A percentile compares a stretch with the other conserved stretches of the same genome.
phyloP scores from a whole-genome alignment of 495 filamentous ascomycete genomes.

The Cercophora samala region DNA sequence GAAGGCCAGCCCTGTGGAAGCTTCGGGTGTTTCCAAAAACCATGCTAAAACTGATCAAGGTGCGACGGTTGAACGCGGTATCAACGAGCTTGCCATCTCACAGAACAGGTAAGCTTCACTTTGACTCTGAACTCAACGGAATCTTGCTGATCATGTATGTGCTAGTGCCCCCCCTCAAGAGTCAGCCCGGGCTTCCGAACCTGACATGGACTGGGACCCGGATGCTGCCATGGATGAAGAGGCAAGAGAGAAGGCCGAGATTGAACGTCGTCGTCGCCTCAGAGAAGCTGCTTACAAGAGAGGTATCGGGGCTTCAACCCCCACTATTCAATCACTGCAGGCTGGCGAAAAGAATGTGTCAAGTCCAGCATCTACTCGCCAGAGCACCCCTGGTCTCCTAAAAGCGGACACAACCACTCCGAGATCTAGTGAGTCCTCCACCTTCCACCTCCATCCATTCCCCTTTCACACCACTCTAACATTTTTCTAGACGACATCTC shows the following conservation, averaged over 20 bases:
- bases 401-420: slow-evolving; percentile 42
- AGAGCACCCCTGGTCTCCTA: slow-evolving; percentile 37
- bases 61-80: slow-evolving; percentile 55
- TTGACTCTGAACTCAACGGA: slow-evolving; percentile 5
- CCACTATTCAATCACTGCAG: slow-evolving; percentile 74
- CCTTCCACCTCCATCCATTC: neutral
- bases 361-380: slow-evolving; percentile 50
- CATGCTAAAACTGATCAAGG: slow-evolving; percentile 64
- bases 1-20: slow-evolving; percentile 32
- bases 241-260: slow-evolving; percentile 51
- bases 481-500: slow-evolving; percentile 25
- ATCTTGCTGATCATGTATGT: slow-evolving; percentile 14
- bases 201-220: slow-evolving; percentile 43
- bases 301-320: slow-evolving; percentile 70
- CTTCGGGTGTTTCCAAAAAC: slow-evolving; percentile 48
- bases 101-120: slow-evolving; percentile 21
- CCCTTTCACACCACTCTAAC: slow-evolving; percentile 2
- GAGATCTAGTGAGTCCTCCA: slow-evolving; percentile 35
- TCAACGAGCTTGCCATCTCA: slow-evolving; percentile 29
- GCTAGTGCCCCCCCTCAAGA: slow-evolving; percentile 9
- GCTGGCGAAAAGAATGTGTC: slow-evolving; percentile 55
- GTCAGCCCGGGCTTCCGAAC: slow-evolving; percentile 22
- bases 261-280: slow-evolving; percentile 81
- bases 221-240: slow-evolving; percentile 66
- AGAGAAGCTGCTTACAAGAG: slow-evolving; percentile 81